Percentiles rank a stretch among this genome's conserved stretches.
These are phyloP conservation scores for Fraxinus angustifolia DNA, from an alignment of 305 asterid species.

Conservation along the genomic window DNA sequence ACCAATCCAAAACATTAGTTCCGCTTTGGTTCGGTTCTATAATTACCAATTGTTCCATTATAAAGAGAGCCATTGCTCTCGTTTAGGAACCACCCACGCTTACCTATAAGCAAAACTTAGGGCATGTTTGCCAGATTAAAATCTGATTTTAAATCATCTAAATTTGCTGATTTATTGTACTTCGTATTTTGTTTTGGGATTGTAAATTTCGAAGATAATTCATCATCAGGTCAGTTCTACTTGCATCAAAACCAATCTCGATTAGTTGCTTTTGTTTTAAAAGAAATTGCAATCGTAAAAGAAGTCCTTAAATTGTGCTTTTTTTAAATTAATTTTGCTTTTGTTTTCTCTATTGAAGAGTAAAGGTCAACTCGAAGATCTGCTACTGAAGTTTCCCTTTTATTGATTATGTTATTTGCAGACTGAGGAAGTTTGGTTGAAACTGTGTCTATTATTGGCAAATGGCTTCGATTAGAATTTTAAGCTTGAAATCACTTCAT, in stretches of 20 bases:
- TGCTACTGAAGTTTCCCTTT: neutral
- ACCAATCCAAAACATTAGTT: neutral
- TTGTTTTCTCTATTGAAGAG: neutral
- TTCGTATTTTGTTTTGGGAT: neutral
- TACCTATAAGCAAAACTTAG: neutral
- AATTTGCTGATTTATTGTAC: neutral
- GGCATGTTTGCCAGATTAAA: too few relatives aligned
- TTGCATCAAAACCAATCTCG: neutral
- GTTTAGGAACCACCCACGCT: neutral
- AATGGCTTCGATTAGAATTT: conserved; percentile 49
- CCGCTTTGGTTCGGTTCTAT: neutral
- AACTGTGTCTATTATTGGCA: conserved; percentile 8
- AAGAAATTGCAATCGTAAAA: neutral
- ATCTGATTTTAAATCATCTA: neutral
- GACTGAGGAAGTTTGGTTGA: conserved; percentile 17
- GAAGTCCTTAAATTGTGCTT: neutral
- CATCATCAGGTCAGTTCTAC: neutral
- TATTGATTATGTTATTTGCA: conserved; percentile 11
- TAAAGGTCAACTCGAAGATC: neutral
- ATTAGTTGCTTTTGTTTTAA: neutral
- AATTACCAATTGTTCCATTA: neutral
- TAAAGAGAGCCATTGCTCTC: neutral
- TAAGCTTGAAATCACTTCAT: conserved; percentile 33
- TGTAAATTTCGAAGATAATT: neutral
- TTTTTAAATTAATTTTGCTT: neutral